Percentiles rank a stretch among this genome's conserved stretches.
phyloP scores from a whole-genome alignment of 257 asterid species.

The Ajuga chamaepitys region DNA sequence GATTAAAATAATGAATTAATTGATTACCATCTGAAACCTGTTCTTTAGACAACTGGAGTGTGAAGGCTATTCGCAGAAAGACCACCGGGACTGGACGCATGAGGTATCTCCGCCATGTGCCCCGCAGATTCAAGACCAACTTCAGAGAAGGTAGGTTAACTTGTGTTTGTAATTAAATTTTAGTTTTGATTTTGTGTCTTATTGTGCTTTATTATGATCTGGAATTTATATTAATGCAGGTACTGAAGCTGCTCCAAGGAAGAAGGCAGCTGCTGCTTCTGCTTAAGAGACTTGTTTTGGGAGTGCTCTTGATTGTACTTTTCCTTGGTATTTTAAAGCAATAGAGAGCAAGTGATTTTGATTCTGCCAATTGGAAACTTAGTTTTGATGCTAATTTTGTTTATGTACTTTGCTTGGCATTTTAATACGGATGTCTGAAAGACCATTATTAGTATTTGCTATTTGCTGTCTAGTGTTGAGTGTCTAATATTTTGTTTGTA shows the following conservation, averaged over 20 bases:
- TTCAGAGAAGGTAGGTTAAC: constrained; percentile 54
- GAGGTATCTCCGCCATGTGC: constrained; percentile 68
- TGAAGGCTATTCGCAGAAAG: constrained; percentile 67
- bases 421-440: constrained; percentile 13
- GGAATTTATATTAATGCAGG: constrained; percentile 28
- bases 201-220: not conserved
- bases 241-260: constrained; percentile 93
- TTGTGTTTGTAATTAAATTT: not conserved
- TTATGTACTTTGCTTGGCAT: constrained; percentile 18
- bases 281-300: constrained; percentile 27
- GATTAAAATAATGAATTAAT: not conserved
- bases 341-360: constrained; percentile 26
- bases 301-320: constrained; percentile 18
- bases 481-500: not conserved
- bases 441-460: not conserved
- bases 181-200: not conserved
- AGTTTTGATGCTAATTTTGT: constrained; percentile 15
- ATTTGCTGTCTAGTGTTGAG: not conserved
- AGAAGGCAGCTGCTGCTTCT: constrained; percentile 62
- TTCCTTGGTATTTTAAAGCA: constrained; percentile 16
- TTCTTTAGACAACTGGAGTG: constrained; percentile 61
- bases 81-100: constrained; percentile 70
- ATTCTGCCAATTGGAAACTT: constrained; percentile 12
- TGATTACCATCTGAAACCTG: not conserved
- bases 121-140: constrained; percentile 70